Conservation (phyloP, 225 moss, liverwort and hornwort genomes). For the Physcomitrellopsis africana region DNA sequence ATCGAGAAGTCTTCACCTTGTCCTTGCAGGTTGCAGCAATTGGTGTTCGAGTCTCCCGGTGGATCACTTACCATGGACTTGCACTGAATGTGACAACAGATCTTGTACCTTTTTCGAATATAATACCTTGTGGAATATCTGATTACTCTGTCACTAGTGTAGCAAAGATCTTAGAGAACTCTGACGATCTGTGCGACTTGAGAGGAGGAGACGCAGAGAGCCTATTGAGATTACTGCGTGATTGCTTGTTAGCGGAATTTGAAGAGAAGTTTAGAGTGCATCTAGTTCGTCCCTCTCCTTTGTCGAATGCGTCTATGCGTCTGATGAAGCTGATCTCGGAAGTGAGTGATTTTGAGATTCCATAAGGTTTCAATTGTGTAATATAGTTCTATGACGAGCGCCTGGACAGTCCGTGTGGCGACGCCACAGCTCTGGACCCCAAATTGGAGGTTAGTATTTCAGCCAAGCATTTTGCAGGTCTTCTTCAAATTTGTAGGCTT, state of each 20-base stretch:
- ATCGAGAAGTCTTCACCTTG: not conserved
- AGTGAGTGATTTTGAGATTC: not conserved
- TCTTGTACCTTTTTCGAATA: slow-evolving; percentile 68
- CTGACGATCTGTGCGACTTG: not conserved
- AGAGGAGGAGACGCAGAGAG: slow-evolving; percentile 9
- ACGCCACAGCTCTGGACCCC: not conserved
- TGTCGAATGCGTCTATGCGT: not conserved
- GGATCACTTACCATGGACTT: slow-evolving; percentile 93
- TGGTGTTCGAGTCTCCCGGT: slow-evolving; percentile 80
- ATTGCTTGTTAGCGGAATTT: slow-evolving; percentile 59
- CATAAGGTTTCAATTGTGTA: not conserved
- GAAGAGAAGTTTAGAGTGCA: slow-evolving; percentile 48
- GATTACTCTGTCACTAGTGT: slow-evolving; percentile 80
- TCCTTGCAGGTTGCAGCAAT: slow-evolving; percentile 80
- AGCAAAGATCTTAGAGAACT: slow-evolving; percentile 45
- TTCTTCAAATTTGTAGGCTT: too few species aligned
- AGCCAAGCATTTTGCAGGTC: too few species aligned
- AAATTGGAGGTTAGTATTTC: not conserved
- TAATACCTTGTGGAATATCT: slow-evolving; percentile 81
- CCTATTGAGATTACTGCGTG: slow-evolving; percentile 50
- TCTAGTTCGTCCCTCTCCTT: slow-evolving; percentile 38
- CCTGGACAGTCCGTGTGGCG: not conserved
- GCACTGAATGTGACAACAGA: slow-evolving; percentile 84
- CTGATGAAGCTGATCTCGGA: not conserved
- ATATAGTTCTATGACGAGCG: not conserved